A percentile compares a stretch with the other conserved stretches of the same genome.
These are phyloP conservation scores for Morella rubra DNA, from an alignment of 306 rosid genomes.

Conservation along the genomic window DNA sequence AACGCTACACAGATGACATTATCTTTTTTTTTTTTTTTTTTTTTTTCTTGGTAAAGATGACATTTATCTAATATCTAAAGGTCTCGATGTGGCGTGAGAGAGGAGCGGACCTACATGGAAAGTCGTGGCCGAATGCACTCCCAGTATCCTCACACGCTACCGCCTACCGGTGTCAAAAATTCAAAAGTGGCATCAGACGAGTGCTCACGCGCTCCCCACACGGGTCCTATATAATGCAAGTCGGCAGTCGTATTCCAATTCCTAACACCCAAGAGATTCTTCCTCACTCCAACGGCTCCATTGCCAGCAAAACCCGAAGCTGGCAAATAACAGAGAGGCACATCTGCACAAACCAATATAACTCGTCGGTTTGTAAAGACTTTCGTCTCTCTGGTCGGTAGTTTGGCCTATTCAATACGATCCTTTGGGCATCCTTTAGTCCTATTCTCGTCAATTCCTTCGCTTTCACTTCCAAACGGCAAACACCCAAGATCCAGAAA, in stretches of 20 bases:
- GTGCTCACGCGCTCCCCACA: too few species aligned
- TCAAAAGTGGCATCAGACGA: too few species aligned
- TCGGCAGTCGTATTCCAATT: slow-evolving; percentile 3
- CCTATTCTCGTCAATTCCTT: slow-evolving; percentile 22
- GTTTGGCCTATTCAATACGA: slow-evolving; percentile 27
- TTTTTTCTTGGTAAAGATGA: too few species aligned
- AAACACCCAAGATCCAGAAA: neutral
- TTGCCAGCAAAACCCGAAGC: slow-evolving; percentile 1
- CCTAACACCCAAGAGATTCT: neutral
- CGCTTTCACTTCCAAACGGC: slow-evolving; percentile 27
- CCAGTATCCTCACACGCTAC: too few species aligned
- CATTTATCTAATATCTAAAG: too few species aligned
- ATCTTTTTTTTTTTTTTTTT: too few species aligned
- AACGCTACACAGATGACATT: too few species aligned
- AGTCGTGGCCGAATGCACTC: too few species aligned
- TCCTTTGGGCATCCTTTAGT: neutral
- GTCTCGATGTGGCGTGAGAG: too few species aligned
- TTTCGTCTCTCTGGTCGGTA: slow-evolving; percentile 25
- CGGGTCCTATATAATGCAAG: neutral
- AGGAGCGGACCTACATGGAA: too few species aligned
- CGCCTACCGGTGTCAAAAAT: too few species aligned
- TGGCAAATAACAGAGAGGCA: too few species aligned
- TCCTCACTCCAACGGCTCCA: slow-evolving; percentile 25
- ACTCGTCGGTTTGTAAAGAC: neutral
- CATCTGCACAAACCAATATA: neutral